Base-by-base conservation (phyloP, 306 rosid species). In the Trifolium pratense region DNA sequence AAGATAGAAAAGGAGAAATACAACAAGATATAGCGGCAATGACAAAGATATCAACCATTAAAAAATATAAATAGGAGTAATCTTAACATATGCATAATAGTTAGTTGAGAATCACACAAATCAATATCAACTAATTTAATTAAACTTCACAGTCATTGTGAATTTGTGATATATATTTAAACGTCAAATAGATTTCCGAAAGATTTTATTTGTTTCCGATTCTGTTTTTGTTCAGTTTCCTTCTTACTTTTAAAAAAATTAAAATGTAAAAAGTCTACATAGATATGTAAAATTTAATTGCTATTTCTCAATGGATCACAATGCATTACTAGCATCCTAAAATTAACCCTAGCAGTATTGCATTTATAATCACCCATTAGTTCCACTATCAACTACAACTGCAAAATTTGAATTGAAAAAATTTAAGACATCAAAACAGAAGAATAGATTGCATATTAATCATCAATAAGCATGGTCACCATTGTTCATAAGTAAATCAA, bases 271-370 rank as follows among this genome's bases (percentile, higher is more conserved):
- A 7, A 57, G 46, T 25, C 12, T 13, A 45, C 9, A 37, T 1
- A 48, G 40, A 48, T 42, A 63, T 64, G 25, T 36, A 56, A 43
- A 75, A 56, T 32, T 46, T 55, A 70, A 40, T 26, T 17, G 18
- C 7, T 18, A 53, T 43, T 31, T 37, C 25, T 21, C 14, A 31
- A 53, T 31, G 34, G 53, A 52, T 52, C 56, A 36, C 32, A 55
- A 62, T 62, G 17, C 61, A 31, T 53, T 18, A 31, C 59, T 18
- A 55, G 32, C 56, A 55, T 55, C 21, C 13, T 45, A 23, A 32
- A 66, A 65, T 55, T 31, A 78, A n/a, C 15, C 63, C 53, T 43
- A 49, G 71, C 16, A 78, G 65, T 31, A 56, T 20, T 53, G 74
- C 53, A 78, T 65, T 55, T 55, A 64, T 43, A 52, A 15, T 45